A percentile compares a stretch with the other conserved stretches of the same genome.
Evolutionary conservation across 1,284 basidiomycete species (phyloP).

Genomic region (Boletus holoroseus): DNA sequence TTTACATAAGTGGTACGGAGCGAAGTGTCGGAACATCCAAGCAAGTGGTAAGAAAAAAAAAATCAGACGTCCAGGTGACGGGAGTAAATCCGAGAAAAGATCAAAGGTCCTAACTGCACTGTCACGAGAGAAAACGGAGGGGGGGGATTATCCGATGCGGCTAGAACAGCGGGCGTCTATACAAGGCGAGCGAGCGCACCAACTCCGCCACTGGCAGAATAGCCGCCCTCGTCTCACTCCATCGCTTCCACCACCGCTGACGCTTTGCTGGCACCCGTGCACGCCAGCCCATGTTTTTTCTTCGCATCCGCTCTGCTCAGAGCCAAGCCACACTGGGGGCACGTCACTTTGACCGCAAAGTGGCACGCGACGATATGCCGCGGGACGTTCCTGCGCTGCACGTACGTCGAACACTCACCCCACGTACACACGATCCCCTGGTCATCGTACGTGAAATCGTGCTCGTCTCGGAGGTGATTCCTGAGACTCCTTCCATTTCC

Average conservation of each 20-base stretch:
- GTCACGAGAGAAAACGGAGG: neutral
- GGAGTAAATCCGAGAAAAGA: too few relatives aligned
- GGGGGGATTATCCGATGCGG: neutral
- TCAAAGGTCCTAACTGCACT: too few relatives aligned
- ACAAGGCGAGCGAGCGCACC: neutral
- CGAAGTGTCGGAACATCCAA: too few relatives aligned
- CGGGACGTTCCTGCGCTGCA: slow-evolving; percentile 30
- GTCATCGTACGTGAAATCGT: slow-evolving; percentile 24
- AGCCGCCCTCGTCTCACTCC: slow-evolving; percentile 7
- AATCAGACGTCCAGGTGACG: too few relatives aligned
- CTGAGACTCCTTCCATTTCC: slow-evolving; percentile 24
- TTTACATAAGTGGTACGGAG: neutral
- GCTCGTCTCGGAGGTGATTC: slow-evolving; percentile 22
- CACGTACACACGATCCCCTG: slow-evolving; percentile 16
- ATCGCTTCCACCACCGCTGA: neutral
- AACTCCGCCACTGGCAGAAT: slow-evolving; percentile 11
- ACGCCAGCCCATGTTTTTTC: slow-evolving; percentile 23
- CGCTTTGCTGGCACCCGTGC: slow-evolving; percentile 4
- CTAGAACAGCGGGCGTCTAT: slow-evolving; percentile 2
- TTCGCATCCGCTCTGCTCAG: slow-evolving; percentile 27
- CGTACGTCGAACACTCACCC: slow-evolving; percentile 12
- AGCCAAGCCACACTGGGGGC: slow-evolving; percentile 16
- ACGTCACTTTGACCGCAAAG: slow-evolving; percentile 24
- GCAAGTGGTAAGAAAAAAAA: neutral
- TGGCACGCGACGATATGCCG: slow-evolving; percentile 27